phyloP scores from a whole-genome alignment of 2,329 filamentous ascomycete genomes.

The Claviceps pazoutovae region DNA sequence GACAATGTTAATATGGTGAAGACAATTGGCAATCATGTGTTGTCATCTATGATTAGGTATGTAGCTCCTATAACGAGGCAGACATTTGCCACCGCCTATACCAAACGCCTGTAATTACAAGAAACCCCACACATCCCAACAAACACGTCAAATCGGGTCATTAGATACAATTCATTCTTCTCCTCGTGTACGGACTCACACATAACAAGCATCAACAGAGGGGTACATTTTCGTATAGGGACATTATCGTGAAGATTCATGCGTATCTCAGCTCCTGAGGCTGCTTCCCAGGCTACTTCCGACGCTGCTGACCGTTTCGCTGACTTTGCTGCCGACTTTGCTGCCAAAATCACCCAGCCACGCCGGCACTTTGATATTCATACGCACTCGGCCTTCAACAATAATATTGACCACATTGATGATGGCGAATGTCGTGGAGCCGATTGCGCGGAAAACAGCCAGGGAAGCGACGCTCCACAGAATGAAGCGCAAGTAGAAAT shows the following conservation, averaged over 20 bases:
- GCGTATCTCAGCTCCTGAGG: conserved; percentile 15
- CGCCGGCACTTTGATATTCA: conserved; percentile 36
- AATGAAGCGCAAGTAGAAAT: conserved; percentile 86
- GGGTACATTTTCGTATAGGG: not conserved
- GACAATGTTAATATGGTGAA: too few relatives aligned
- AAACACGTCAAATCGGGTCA: too few relatives aligned
- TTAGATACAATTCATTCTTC: too few relatives aligned
- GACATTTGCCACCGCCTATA: too few relatives aligned
- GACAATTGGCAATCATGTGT: too few relatives aligned
- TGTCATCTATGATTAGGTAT: too few relatives aligned
- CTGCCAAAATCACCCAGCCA: conserved; percentile 31
- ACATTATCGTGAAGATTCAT: too few relatives aligned
- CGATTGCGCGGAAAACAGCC: conserved; percentile 77
- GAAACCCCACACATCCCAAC: too few relatives aligned
- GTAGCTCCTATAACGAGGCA: too few relatives aligned
- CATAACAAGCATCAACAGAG: not conserved
- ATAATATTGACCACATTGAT: conserved; percentile 74
- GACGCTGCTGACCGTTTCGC: not conserved
- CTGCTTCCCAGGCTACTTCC: conserved; percentile 33
- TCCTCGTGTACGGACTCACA: not conserved
- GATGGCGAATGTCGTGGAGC: conserved; percentile 66
- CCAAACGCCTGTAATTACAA: too few relatives aligned
- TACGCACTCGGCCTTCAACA: conserved; percentile 66
- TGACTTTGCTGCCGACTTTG: conserved; percentile 30
- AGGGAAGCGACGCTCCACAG: conserved; percentile 81